Evolutionary conservation across 2,329 filamentous ascomycete species (phyloP), one percentile per base, ranked within the genome.

Genomic region (Beauveria bassiana): DNA sequence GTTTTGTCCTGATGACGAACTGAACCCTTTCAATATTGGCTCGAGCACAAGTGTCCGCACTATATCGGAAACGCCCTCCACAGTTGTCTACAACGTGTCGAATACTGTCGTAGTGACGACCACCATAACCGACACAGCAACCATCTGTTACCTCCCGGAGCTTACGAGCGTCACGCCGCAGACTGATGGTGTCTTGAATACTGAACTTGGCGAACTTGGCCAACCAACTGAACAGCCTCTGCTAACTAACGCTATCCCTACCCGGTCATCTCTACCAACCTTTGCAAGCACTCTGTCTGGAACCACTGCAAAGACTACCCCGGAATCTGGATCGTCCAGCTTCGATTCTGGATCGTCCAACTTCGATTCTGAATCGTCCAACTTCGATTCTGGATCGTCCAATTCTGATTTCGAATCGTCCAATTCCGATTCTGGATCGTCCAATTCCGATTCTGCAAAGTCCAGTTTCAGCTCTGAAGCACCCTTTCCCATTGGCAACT

Each of bases 241-340:
- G 65, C 62, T 50, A 62, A 72, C 42, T 63, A 64, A 34, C 69
- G 71, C 59, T 68, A 74, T 45, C 73, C 73, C 14, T 66, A 70
- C 18, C 70, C 72, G 59, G 64, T 68, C 58, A 55, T 73, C 42
- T 66, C 69, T 45, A 70, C 68, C 22, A 64, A 66, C 7, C 55
- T 69, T 45, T 60, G 65, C 52, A 66, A 62, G 46, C 43, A 63
- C 42, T 3, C 22, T 43, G 22, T 50, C 59, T 47, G 14, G 12
- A 38, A 63, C 69, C 3, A 34, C 57, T 26, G 22, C 22, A 26
- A 16, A 43, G 43, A 38, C 31, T 20, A 57, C 54, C 1, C 2
- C 14, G 3, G 16, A 24, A 3, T 16, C 24, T 2, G 18, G 31
- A 12, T 55, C 40, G 5, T n/a, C 40, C 9, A 6, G 8, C 5